A percentile compares a stretch with the other conserved stretches of the same genome.
Evolutionary conservation across 2,329 filamentous ascomycete species (phyloP).

Genomic region (Fusarium subtropicale): DNA sequence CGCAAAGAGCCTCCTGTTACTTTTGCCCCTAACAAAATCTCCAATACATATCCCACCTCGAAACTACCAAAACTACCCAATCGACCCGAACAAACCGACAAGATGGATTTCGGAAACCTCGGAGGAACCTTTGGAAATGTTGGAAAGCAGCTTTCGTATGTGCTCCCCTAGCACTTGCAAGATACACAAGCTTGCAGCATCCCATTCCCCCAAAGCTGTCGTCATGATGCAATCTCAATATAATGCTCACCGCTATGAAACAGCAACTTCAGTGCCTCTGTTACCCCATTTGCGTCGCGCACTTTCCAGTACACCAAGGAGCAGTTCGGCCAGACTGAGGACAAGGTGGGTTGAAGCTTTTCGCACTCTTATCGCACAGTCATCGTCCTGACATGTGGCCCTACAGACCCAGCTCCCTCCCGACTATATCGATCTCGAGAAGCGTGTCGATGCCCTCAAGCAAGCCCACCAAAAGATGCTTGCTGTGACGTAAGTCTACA

Average conservation of each 20-base stretch:
- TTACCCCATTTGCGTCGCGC: slow-evolving; percentile 92
- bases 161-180: slow-evolving; percentile 35
- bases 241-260: slow-evolving; percentile 28
- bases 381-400: slow-evolving; percentile 31
- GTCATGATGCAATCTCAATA: slow-evolving; percentile 10
- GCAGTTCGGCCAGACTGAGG: slow-evolving; percentile 92
- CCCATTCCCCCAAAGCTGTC: slow-evolving; percentile 20
- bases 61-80: slow-evolving; percentile 6
- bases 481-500: slow-evolving; percentile 83
- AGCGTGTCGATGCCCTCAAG: slow-evolving; percentile 97
- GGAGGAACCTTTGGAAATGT: slow-evolving; percentile 59
- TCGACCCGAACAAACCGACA: slow-evolving; percentile 32
- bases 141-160: slow-evolving; percentile 61
- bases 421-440: slow-evolving; percentile 98
- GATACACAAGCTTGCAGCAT: slow-evolving; percentile 18
- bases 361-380: slow-evolving; percentile 21
- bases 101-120: slow-evolving; percentile 68
- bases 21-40: slow-evolving; percentile 29
- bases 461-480: slow-evolving; percentile 97
- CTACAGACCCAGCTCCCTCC: slow-evolving; percentile 90
- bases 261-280: slow-evolving; percentile 76
- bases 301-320: slow-evolving; percentile 99
- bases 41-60: slow-evolving; percentile 19
- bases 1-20: slow-evolving; percentile 35
- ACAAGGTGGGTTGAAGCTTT: slow-evolving; percentile 73